Base-by-base conservation (phyloP, 177 flowering plant genomes). In the Telopea speciosissima region DNA sequence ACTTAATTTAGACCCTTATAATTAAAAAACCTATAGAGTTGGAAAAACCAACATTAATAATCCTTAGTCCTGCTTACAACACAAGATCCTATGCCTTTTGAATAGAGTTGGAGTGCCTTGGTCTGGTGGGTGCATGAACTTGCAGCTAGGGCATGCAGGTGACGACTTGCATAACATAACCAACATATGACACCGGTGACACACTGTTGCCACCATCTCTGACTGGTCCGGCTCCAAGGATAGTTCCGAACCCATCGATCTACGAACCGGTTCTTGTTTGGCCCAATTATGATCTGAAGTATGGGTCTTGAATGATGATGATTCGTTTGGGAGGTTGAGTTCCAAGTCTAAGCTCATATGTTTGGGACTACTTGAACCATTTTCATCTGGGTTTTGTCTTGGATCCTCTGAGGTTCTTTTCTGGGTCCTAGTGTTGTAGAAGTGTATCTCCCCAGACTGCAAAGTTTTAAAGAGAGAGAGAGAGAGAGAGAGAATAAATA, bases 361-460 rank as follows among this genome's bases (percentile, higher is more conserved):
- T 16, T 25, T 1, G 31, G 61, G 42, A 68, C 28, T 8, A 25
- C 59, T 67, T 45, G 23, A 24, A 24, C 40, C 40, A 36, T 36
- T 36, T 36, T 8, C 40, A 36, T 67, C 33, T 23, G 60, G 69
- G 70, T 75, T 81, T 68, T 68, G 72, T 72, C 91, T 84, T 71
- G 91, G 95, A 73, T 89, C 96, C 49, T 58, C 72, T 2, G 75
- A 75, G 8, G 90, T 87, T 74, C 82, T 93, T 80, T 78, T 85
- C 0, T 83, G 80, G 28, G 91, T 86, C 73, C 84, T 88, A 23
- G 88, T 82, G 79, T 90, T 89, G 79, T 85, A 92, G 72, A 83
- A 87, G 82, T 85, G 85, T 65, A 88, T 79, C 76, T 90, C 73
- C 24, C 96, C 96, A 2, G 94, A 88, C 96, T 92, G 85, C 79